A percentile compares a stretch with the other conserved stretches of the same genome.
phyloP scores from a whole-genome alignment of 1,139 yeast genomes.

The Hyphopichia fennica region DNA sequence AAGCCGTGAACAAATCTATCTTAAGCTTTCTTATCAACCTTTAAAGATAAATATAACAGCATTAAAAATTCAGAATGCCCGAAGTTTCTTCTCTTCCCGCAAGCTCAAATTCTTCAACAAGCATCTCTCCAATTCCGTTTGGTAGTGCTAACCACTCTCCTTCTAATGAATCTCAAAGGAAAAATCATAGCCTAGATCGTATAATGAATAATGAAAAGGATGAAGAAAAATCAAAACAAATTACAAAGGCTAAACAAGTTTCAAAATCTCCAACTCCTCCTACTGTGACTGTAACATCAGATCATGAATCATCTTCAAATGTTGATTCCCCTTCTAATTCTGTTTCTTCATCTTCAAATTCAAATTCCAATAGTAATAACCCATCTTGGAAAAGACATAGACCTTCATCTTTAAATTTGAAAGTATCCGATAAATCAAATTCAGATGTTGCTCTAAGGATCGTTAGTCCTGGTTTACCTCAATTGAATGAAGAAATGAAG shows the following conservation, averaged over 20 bases:
- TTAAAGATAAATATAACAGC: no score
- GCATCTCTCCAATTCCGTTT: not conserved
- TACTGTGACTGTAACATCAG: not conserved
- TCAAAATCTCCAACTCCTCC: not conserved
- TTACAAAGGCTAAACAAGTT: not conserved
- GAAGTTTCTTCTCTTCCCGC: not conserved
- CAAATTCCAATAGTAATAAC: no score
- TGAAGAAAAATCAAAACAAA: not conserved
- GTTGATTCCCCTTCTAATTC: not conserved
- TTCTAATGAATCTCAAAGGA: not conserved
- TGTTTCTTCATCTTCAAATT: not conserved
- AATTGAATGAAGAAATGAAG: slow-evolving; percentile 47
- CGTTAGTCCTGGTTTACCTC: slow-evolving; percentile 51
- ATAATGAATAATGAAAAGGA: slow-evolving; percentile 2
- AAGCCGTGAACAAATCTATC: no score
- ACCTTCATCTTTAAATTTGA: slow-evolving; percentile 24
- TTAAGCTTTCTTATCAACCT: no score
- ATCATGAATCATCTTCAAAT: not conserved
- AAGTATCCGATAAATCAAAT: slow-evolving; percentile 8
- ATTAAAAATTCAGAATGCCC: not conserved
- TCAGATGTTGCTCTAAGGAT: slow-evolving; percentile 36
- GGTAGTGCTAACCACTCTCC: not conserved
- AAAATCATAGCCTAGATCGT: slow-evolving; percentile 3
- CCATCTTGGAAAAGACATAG: slow-evolving; percentile 18
- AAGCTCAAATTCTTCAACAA: not conserved